phyloP scores from a whole-genome alignment of 805 yeast species.

The Nakazawaea sp. region DNA sequence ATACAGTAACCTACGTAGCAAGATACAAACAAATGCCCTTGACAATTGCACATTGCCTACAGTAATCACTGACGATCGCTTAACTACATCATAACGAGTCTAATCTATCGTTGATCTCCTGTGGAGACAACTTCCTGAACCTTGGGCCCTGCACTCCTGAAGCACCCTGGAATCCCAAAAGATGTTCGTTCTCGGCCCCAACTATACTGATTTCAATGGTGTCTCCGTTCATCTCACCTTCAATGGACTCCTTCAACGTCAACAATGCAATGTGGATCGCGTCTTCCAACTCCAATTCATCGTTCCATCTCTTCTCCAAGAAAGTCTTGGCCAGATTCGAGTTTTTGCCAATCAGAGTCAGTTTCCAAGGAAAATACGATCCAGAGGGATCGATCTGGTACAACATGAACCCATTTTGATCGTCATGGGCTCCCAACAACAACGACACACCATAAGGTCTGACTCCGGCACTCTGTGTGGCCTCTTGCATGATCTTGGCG shows the following conservation, averaged over 20 bases:
- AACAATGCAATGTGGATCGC: slow-evolving; percentile 94
- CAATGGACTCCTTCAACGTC: slow-evolving; percentile 93
- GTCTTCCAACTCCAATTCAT: slow-evolving; percentile 93
- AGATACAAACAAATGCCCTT: too few relatives aligned
- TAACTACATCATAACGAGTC: slow-evolving; percentile 73
- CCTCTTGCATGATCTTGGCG: slow-evolving; percentile 96
- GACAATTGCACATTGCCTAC: too few relatives aligned
- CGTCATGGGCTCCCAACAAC: slow-evolving; percentile 91
- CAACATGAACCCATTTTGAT: slow-evolving; percentile 57
- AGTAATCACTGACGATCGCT: too few relatives aligned
- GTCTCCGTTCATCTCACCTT: slow-evolving; percentile 96
- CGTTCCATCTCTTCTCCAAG: slow-evolving; percentile 96
- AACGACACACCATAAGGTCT: slow-evolving; percentile 98
- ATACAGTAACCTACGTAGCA: too few relatives aligned
- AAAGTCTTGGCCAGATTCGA: slow-evolving; percentile 96
- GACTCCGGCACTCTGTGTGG: slow-evolving; percentile 98
- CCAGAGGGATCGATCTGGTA: slow-evolving; percentile 99
- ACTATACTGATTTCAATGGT: slow-evolving; percentile 89
- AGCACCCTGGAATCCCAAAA: slow-evolving; percentile 84
- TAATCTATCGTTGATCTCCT: slow-evolving; percentile 93
- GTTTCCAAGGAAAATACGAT: slow-evolving; percentile 98
- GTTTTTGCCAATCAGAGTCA: slow-evolving; percentile 97
- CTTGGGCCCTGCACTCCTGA: slow-evolving; percentile 78
- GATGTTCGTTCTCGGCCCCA: slow-evolving; percentile 73
- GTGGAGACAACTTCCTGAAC: slow-evolving; percentile 74